Conservation (phyloP, 768 basidiomycete species). For the Clitopilus passeckerianus region DNA sequence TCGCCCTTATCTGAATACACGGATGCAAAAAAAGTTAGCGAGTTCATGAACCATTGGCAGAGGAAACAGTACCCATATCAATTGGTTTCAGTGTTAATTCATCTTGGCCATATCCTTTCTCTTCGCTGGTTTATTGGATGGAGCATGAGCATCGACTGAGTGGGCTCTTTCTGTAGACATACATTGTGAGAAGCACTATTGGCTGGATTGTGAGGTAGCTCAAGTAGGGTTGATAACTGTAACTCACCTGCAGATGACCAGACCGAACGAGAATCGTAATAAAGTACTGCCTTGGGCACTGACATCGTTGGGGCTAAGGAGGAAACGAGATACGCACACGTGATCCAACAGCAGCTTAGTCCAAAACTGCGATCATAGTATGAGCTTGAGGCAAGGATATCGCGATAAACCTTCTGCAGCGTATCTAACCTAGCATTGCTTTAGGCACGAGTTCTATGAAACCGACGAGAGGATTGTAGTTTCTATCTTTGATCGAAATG, state of each 20-base stretch:
- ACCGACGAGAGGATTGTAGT: conserved; percentile 71
- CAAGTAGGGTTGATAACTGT: not conserved
- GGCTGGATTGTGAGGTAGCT: not conserved
- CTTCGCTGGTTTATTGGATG: conserved; percentile 32
- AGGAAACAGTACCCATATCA: conserved; percentile 41
- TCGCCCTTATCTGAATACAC: conserved; percentile 59
- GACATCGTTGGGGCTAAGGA: conserved; percentile 20
- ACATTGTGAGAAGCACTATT: conserved; percentile 54
- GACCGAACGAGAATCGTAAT: conserved; percentile 54
- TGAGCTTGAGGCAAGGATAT: not conserved
- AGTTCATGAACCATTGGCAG: not conserved
- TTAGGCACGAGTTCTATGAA: conserved; percentile 85
- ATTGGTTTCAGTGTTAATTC: conserved; percentile 52
- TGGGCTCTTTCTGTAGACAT: conserved; percentile 15
- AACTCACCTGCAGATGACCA: conserved; percentile 63
- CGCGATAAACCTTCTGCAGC: not conserved
- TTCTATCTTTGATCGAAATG: conserved; percentile 76
- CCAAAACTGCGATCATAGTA: not conserved
- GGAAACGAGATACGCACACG: conserved; percentile 4
- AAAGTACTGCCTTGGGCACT: conserved; percentile 74
- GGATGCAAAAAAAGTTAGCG: not conserved
- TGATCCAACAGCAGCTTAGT: conserved; percentile 3
- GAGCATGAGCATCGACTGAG: conserved; percentile 5
- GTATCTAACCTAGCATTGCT: not conserved
- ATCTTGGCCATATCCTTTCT: conserved; percentile 90